These are phyloP conservation scores for Magnaporthiopsis poae DNA, from an alignment of 2,329 filamentous ascomycete genomes.

Conservation along the genomic window DNA sequence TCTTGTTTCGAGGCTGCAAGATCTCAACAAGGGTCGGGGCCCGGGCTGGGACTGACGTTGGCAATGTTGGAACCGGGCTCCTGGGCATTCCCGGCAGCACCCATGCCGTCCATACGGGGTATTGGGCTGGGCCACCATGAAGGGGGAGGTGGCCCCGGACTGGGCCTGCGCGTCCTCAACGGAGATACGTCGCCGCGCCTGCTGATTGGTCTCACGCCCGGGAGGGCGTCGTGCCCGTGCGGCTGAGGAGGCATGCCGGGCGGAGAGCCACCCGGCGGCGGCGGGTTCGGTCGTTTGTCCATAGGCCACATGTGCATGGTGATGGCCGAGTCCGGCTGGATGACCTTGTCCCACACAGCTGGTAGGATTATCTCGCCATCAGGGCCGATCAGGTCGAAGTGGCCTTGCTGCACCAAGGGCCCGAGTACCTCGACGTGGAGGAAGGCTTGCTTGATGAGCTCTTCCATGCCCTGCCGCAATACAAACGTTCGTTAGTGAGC, in stretches of 20 bases:
- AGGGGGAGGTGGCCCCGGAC: too few species aligned
- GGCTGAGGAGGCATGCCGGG: neutral
- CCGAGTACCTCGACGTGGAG: constrained; percentile 67
- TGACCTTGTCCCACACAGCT: constrained; percentile 69
- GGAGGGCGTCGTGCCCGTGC: neutral
- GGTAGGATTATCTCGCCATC: constrained; percentile 76
- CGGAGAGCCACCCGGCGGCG: constrained; percentile 2
- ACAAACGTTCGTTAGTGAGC: neutral
- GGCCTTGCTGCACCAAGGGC: constrained; percentile 64
- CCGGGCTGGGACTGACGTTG: too few species aligned
- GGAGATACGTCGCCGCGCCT: too few species aligned
- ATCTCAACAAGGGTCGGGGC: too few species aligned
- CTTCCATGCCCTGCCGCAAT: constrained; percentile 63
- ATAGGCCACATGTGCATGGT: constrained; percentile 52
- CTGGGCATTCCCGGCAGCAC: too few species aligned
- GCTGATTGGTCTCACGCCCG: too few species aligned
- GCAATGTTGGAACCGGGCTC: too few species aligned
- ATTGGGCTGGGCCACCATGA: too few species aligned
- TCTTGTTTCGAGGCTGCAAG: too few species aligned
- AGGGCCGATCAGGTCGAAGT: constrained; percentile 71
- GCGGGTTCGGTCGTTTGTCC: constrained; percentile 24
- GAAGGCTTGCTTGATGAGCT: constrained; percentile 76
- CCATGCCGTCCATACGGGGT: too few species aligned
- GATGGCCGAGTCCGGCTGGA: constrained; percentile 65
- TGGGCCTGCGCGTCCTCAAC: too few species aligned